phyloP scores from a whole-genome alignment of 495 filamentous ascomycete species.

The Aspergillus bertholletiae region DNA sequence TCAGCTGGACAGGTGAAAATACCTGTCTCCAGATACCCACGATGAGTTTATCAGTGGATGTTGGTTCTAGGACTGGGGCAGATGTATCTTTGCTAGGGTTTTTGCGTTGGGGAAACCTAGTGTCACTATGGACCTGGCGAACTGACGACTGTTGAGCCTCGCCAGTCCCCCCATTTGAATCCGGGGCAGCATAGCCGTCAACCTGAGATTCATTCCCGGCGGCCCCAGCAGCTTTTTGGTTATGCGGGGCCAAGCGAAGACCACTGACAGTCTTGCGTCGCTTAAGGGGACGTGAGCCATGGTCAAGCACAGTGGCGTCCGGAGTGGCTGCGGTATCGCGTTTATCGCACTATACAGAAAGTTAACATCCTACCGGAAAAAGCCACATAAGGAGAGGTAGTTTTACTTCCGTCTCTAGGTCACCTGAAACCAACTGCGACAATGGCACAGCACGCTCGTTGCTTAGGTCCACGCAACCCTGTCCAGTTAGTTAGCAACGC shows the following conservation, averaged over 20 bases:
- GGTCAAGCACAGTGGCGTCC: background rate
- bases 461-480: slow-evolving; percentile 16
- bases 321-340: background rate
- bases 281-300: background rate
- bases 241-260: slow-evolving; percentile 5
- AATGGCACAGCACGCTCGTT: slow-evolving; percentile 4
- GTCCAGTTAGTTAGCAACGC: background rate
- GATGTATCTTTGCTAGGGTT: slow-evolving; percentile 9
- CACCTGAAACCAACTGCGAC: background rate
- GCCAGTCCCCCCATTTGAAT: background rate
- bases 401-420: too few species aligned
- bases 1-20: slow-evolving; percentile 14
- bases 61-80: slow-evolving; percentile 12
- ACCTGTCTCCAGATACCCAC: slow-evolving; percentile 22
- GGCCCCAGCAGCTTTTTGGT: background rate
- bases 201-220: background rate
- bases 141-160: slow-evolving; percentile 1
- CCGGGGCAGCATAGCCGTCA: background rate
- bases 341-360: background rate
- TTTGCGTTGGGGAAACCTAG: slow-evolving; percentile 19
- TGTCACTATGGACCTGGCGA: slow-evolving; percentile 21
- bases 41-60: slow-evolving; percentile 19
- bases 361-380: background rate
- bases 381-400: too few species aligned
- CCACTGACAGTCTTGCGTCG: slow-evolving; percentile 17